Percentiles rank a stretch among this genome's conserved stretches.
Evolutionary conservation across 1,139 yeast species (phyloP).

Genomic region (Suhomyces terraborum): DNA sequence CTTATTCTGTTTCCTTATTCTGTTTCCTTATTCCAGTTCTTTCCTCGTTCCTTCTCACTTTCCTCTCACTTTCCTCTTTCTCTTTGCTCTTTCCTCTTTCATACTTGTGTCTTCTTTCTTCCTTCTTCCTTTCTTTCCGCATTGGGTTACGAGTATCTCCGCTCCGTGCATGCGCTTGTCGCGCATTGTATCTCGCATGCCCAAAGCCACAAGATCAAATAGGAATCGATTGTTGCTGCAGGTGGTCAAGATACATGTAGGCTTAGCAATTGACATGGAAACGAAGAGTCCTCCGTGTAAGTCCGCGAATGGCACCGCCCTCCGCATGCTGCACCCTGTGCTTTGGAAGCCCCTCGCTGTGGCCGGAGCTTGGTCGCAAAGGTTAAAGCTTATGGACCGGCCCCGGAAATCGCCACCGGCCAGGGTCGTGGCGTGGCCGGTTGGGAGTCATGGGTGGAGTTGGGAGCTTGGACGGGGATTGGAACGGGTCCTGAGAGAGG

Average conservation of each 20-base stretch:
- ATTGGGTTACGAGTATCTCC: slow-evolving; percentile 2
- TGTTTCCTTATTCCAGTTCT: too few relatives aligned
- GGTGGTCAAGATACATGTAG: slow-evolving; percentile 6
- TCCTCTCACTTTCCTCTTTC: background rate
- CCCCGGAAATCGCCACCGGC: too few relatives aligned
- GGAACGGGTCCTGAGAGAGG: too few relatives aligned
- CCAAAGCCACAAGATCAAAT: slow-evolving; percentile 4
- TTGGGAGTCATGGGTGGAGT: too few relatives aligned
- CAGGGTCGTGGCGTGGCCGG: too few relatives aligned
- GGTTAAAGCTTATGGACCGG: too few relatives aligned
- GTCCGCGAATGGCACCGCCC: background rate
- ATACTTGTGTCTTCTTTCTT: background rate
- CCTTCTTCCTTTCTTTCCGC: background rate
- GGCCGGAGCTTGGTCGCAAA: too few relatives aligned
- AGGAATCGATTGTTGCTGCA: slow-evolving; percentile 8
- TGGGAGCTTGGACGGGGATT: too few relatives aligned
- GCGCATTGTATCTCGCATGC: background rate
- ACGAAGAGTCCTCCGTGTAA: background rate
- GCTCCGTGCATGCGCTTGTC: background rate
- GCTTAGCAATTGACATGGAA: slow-evolving; percentile 10
- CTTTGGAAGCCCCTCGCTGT: too few relatives aligned
- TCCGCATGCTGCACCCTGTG: background rate
- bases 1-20: too few relatives aligned
- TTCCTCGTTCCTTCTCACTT: too few relatives aligned
- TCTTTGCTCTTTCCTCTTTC: background rate